phyloP scores from a whole-genome alignment of 2,329 filamentous ascomycete species.

The Neobulgaria alba region DNA sequence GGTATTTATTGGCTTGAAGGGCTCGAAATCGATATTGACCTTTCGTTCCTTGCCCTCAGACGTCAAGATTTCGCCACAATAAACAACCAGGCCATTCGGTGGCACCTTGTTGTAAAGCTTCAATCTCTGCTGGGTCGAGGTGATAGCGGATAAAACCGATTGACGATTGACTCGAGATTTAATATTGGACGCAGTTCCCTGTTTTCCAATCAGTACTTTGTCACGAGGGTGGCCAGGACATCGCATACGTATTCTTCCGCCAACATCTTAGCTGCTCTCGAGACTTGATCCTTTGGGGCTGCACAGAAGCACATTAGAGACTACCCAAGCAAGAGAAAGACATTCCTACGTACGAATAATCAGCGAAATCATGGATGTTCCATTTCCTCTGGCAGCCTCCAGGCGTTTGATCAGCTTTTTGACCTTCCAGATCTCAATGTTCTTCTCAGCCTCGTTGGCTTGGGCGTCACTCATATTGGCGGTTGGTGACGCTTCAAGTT shows the following conservation, averaged over 20 bases:
- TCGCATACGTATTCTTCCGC: slow-evolving; percentile 95
- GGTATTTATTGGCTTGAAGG: slow-evolving; percentile 99
- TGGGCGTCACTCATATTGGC: slow-evolving; percentile 77
- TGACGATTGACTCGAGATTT: slow-evolving; percentile 99
- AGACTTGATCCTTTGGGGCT: slow-evolving; percentile 98
- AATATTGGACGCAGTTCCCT: slow-evolving; percentile 98
- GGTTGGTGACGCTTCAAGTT: slow-evolving; percentile 4
- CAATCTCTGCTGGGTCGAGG: slow-evolving; percentile 95
- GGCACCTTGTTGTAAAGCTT: slow-evolving; percentile 99
- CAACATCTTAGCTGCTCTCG: slow-evolving; percentile 96
- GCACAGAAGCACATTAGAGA: slow-evolving; percentile 10
- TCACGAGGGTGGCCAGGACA: slow-evolving; percentile 2
- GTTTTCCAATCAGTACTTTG: slow-evolving; percentile 12
- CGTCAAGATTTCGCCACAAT: slow-evolving; percentile 99
- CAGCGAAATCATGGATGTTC: slow-evolving; percentile 98
- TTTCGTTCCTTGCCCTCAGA: slow-evolving; percentile 97
- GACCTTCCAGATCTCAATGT: slow-evolving; percentile 91
- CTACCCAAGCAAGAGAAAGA: background rate
- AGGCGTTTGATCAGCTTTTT: slow-evolving; percentile 99
- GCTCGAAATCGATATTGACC: slow-evolving; percentile 99
- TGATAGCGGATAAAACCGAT: slow-evolving; percentile 95
- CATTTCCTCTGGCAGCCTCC: slow-evolving; percentile 93
- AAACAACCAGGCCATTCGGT: slow-evolving; percentile 93
- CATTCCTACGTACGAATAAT: slow-evolving; percentile 70
- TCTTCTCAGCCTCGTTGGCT: slow-evolving; percentile 95